phyloP scores from a whole-genome alignment of 1,139 yeast genomes.

The Geotrichum citri-aurantii region DNA sequence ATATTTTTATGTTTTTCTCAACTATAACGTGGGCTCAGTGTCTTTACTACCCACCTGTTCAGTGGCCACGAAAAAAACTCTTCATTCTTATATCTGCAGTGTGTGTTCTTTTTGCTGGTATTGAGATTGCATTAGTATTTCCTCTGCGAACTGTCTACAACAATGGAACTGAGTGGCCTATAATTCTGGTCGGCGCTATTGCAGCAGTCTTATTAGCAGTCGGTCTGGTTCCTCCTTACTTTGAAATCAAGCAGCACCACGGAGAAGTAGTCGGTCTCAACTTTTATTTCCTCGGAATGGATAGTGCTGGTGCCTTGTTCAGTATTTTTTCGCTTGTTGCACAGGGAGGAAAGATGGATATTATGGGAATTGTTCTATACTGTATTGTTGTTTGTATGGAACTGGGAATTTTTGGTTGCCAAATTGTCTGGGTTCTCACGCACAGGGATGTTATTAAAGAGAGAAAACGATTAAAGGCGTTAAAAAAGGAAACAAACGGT shows the following conservation, averaged over 20 bases:
- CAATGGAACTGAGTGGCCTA: conserved; percentile 63
- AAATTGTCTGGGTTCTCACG: conserved; percentile 63
- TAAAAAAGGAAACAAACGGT: background rate
- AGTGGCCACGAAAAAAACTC: conserved; percentile 23
- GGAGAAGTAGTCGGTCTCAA: conserved; percentile 89
- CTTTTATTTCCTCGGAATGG: conserved; percentile 72
- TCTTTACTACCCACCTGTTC: conserved; percentile 71
- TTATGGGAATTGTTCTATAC: conserved; percentile 73
- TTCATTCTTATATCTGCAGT: conserved; percentile 24
- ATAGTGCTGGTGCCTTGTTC: conserved; percentile 73
- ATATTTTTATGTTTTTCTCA: conserved; percentile 70
- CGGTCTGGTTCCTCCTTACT: conserved; percentile 85
- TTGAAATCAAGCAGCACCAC: conserved; percentile 68
- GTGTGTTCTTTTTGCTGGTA: conserved; percentile 47
- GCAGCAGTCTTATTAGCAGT: conserved; percentile 71
- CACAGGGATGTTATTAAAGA: conserved; percentile 34
- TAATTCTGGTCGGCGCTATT: conserved; percentile 66
- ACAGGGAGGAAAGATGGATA: conserved; percentile 46
- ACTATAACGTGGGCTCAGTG: conserved; percentile 64
- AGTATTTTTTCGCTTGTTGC: conserved; percentile 52
- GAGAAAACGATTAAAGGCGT: conserved; percentile 5
- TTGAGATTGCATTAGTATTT: conserved; percentile 64
- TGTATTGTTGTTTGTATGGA: conserved; percentile 68
- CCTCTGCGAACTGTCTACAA: conserved; percentile 62
- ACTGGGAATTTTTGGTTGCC: conserved; percentile 67